Evolutionary conservation across 768 basidiomycete genomes (phyloP), one percentile per base, ranked within the genome.

Genomic region (Lepiota venenata): DNA sequence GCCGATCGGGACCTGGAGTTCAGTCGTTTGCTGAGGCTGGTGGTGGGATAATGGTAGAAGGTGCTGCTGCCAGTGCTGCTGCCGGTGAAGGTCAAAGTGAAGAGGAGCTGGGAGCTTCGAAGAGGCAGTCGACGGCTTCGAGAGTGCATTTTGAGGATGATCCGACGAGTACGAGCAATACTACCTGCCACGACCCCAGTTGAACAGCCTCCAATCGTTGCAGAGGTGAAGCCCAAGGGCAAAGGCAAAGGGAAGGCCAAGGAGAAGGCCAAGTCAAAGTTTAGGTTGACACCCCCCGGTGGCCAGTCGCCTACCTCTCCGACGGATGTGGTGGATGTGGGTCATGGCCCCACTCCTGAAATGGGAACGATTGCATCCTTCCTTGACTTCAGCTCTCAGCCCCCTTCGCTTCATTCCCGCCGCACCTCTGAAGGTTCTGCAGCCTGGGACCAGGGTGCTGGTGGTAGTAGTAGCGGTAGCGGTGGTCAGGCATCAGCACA

Each of bases 361-460:
- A 29, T 58, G 52, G 44, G 60, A 47, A 48, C 59, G 12, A 25
- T 25, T 25, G 39, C 58, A 9, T 77, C 75, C 1, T 77, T 75
- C 58, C 61, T 77, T 12, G 74, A 77, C 57, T 69, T 77, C 36
- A 63, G 66, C 22, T 58, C 62, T 25, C 68, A 71, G 1, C 66
- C 72, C 0, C 36, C 52, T 15, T 54, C 52, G 14, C 36, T 47
- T 18, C 45, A 46, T 16, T 54, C 52, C n/a, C 41, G 32, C n/a
- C 41, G 3, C 5, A 14, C 29, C 21, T 44, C 50, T 18, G 49
- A 50, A 42, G 39, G 7, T 2, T 52, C 50, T 29, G 53, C 32
- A 32, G 14, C 54, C 4, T 42, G 42, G 29, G 56, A 39, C 2
- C 39, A 39, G 21, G 39, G 37, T 20, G 15, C 14, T 18, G 52